Percentiles rank a stretch among this genome's conserved stretches.
Evolutionary conservation across 768 basidiomycete genomes (phyloP).

Genomic region (Hygrocybe coccinea): DNA sequence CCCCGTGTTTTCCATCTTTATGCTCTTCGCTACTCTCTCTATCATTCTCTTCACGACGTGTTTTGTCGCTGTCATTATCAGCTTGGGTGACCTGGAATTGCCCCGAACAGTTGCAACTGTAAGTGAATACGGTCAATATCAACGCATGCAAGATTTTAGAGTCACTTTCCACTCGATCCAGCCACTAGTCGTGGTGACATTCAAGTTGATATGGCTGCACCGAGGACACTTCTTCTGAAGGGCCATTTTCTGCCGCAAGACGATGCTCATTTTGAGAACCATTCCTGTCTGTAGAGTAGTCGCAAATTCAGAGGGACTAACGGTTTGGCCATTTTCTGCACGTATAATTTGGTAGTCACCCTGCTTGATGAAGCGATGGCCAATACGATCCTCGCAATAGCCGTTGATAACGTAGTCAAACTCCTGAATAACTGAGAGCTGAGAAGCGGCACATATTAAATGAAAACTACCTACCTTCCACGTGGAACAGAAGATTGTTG

Average conservation of each 20-base stretch:
- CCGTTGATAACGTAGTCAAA: constrained; percentile 1
- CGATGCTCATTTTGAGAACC: constrained; percentile 6
- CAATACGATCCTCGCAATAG: not conserved
- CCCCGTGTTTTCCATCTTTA: not conserved
- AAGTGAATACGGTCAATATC: not conserved
- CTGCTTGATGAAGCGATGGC: not conserved
- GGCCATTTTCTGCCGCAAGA: not conserved
- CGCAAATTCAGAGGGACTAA: not conserved
- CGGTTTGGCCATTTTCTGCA: not conserved
- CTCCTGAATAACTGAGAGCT: not conserved
- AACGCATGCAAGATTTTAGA: not conserved
- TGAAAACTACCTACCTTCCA: constrained; percentile 1
- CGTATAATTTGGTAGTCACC: constrained; percentile 1
- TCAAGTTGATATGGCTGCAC: constrained; percentile 1
- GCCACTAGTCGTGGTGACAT: not conserved
- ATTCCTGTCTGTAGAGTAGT: not conserved
- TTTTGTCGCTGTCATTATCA: not conserved
- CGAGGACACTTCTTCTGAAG: not conserved
- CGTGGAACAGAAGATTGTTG: not conserved
- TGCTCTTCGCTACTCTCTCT: not conserved
- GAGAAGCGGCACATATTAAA: not conserved
- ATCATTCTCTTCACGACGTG: not conserved
- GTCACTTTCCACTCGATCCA: constrained; percentile 5
- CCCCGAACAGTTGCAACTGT: not conserved
- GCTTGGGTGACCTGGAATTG: not conserved